Evolutionary conservation across 2,329 filamentous ascomycete species (phyloP), one percentile per base, ranked within the genome.

Genomic region (Cordyceps fumosorosea): DNA sequence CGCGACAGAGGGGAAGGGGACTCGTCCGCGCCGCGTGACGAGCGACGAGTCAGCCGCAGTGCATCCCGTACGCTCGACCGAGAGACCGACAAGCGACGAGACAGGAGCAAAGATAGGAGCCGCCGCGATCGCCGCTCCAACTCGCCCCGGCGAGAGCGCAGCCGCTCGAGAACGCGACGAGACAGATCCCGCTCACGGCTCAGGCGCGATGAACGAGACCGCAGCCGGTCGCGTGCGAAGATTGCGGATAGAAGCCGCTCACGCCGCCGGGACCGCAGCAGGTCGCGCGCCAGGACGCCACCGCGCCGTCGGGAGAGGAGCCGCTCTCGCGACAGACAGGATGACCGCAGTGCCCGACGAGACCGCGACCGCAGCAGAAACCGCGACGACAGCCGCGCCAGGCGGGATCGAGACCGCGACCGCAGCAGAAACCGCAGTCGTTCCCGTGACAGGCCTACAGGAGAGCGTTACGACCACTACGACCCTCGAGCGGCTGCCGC

Each of bases 101-200:
- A 52, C 53, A 18, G 66, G 6, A 60, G 67, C 56, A 64, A 65
- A 54, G 73, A 75, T 22, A 70, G 69, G 65, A 74, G 65, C 60
- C 73, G 65, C 57, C 70, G 62, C 47, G 75, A 77, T 58, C 70
- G 74, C 24, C 75, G 77, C 29, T 78, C 76, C 11, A 69, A 69
- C 29, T 78, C 76, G 0, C 75, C 76, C 7, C 69, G 73, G 22
- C 72, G 74, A n/a, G 74, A 76, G 8, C 68, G 71, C 60, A 76
- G 74, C 62, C 74, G 72, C 56, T 73, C 75, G 5, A 70, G 68
- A 56, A 63, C 72, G 12, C 71, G 72, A 61, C 72, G 74, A 52
- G 77, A 78, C 18, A 75, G 75, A 67, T 75, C 70, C 26, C 76
- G 76, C 18, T 79, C 79, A n/a, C 72, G 74, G 52, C 65, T 69